Conservation (phyloP, 345 rosid genomes). For the Melaleuca quinquenervia region DNA sequence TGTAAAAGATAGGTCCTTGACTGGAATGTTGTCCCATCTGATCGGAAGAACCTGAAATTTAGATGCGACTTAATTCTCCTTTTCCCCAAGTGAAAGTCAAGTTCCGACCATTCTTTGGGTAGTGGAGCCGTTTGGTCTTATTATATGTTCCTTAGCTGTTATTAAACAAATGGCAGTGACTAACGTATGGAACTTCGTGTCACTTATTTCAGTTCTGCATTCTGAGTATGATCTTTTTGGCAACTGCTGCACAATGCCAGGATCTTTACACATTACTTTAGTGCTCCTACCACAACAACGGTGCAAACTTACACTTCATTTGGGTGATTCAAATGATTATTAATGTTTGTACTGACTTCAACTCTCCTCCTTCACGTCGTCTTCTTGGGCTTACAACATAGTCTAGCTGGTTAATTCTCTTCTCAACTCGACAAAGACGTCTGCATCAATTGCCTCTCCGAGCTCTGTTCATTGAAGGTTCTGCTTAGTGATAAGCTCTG, state of each 20-base stretch:
- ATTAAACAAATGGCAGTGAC: not conserved
- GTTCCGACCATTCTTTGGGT: not conserved
- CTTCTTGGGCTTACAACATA: not conserved
- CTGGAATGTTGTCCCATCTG: not conserved
- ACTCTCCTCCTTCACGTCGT: not conserved
- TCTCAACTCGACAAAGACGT: not conserved
- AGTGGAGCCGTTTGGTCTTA: not conserved
- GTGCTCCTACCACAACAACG: not conserved
- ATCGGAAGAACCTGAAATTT: not conserved
- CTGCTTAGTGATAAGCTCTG: not conserved
- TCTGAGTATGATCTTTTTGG: not conserved
- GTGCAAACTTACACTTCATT: not conserved
- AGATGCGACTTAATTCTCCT: not conserved
- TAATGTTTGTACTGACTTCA: not conserved
- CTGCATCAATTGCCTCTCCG: not conserved
- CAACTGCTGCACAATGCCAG: not conserved
- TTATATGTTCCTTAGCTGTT: not conserved
- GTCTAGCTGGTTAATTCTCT: not conserved
- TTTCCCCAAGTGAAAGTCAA: not conserved
- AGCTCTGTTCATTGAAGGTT: not conserved
- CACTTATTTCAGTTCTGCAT: not conserved
- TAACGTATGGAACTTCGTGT: not conserved
- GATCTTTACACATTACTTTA: not conserved
- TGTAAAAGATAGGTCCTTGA: not conserved
- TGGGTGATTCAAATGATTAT: not conserved